Evolutionary conservation across 108 stramenopile species (phyloP), one percentile per base, ranked within the genome.

Genomic region (Seminavis robusta): DNA sequence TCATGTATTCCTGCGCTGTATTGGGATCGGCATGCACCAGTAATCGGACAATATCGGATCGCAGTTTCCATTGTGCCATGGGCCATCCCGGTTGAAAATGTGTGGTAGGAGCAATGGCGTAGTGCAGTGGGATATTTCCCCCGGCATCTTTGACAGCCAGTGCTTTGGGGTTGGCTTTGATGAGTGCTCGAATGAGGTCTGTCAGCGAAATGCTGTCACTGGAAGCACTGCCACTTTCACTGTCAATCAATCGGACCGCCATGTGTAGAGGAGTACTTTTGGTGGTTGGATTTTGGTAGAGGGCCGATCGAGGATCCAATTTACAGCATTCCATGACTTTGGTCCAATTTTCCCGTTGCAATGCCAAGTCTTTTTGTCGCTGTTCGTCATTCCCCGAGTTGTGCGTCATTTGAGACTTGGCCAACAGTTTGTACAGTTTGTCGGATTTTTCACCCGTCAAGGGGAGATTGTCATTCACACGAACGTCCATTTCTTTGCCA

Each of bases 191-290:
- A 32, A 84, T 63, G 36, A 65, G 62, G n/a, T 23, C 66, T 50
- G 17, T 13, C 13, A 9, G 9, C 52, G 34, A 17, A 9, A 38
- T 7, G 36, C 11, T 37, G 28, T 34, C 52, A 4, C 19, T 54
- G 48, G 21, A 15, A 7, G 32, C 15, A 27, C 16, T 28, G 24
- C n/a, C 38, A 7, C 17, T 42, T 15, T 60, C 63, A 8, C 66
- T 23, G 48, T 75, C 77, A 29, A 86, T 44, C 8, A 78, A 59
- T 34, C 55, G 34, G 43, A 81, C 77, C 4, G 81, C 84, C 69
- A 86, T 44, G 47, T 90, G 88, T 19, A 90, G 69, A 0, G 88
- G 84, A 15, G 88, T 90, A 3, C 66, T 65, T 30, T 54, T 31
- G 0, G 76, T 80, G 16, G 47, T 61, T 29, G 79, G 83, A 55